These are phyloP conservation scores for Fraxinus velutina DNA, from an alignment of 305 asterid species.

Conservation along the genomic window DNA sequence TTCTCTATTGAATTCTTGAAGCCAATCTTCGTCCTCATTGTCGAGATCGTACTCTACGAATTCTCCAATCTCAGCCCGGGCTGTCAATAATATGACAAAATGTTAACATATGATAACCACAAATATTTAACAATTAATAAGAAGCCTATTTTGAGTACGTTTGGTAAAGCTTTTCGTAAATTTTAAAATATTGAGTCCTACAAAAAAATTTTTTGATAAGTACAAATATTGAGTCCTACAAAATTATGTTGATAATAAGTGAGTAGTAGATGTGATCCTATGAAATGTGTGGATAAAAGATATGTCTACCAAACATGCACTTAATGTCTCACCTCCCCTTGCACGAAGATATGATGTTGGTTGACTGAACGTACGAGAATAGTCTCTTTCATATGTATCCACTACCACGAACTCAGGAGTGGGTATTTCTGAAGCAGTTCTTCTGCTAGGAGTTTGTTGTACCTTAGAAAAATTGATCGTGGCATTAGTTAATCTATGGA, in stretches of 20 bases:
- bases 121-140: slow-evolving; percentile 9
- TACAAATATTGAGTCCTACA: background rate
- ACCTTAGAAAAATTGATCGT: slow-evolving; percentile 39
- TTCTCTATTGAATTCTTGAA: slow-evolving; percentile 71
- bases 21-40: slow-evolving; percentile 99
- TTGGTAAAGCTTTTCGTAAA: background rate
- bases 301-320: background rate
- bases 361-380: slow-evolving; percentile 80
- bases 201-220: background rate
- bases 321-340: slow-evolving; percentile 72
- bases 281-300: background rate
- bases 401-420: slow-evolving; percentile 88
- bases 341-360: slow-evolving; percentile 90
- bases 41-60: slow-evolving; percentile 97
- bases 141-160: slow-evolving; percentile 11
- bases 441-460: slow-evolving; percentile 64
- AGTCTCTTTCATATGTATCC: slow-evolving; percentile 95
- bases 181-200: background rate
- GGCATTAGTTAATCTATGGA: slow-evolving; percentile 16
- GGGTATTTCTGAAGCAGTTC: slow-evolving; percentile 82
- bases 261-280: background rate
- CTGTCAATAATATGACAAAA: slow-evolving; percentile 43
- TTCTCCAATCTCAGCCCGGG: slow-evolving; percentile 96
- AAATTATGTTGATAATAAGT: background rate
- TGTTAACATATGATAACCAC: slow-evolving; percentile 15